These are phyloP conservation scores for Peribolospora kevripleyi DNA, from an alignment of 768 basidiomycete species.

Conservation along the genomic window DNA sequence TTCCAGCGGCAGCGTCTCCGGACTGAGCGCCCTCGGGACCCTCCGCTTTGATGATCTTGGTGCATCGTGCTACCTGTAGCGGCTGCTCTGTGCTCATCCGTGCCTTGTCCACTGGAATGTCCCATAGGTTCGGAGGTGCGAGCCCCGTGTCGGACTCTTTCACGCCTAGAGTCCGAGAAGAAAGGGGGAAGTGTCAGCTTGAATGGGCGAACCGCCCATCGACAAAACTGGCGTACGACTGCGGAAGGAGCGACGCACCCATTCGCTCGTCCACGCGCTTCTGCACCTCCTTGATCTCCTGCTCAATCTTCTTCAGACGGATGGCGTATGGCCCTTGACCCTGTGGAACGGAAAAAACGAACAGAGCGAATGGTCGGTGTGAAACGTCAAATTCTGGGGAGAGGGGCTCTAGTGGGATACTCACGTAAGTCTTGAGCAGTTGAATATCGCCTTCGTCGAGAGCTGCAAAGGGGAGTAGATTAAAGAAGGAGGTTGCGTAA, in stretches of 20 bases:
- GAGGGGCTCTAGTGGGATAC: conserved; percentile 3
- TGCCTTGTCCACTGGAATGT: conserved; percentile 72
- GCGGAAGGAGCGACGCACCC: conserved; percentile 26
- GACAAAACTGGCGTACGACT: neutral
- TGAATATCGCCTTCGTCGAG: conserved; percentile 97
- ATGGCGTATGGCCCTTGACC: conserved; percentile 94
- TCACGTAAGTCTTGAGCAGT: conserved; percentile 90
- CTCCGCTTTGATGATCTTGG: conserved; percentile 64
- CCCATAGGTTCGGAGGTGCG: conserved; percentile 92
- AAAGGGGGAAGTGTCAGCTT: neutral
- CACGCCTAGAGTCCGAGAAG: conserved; percentile 32
- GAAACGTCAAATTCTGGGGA: conserved; percentile 12
- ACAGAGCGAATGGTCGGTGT: neutral
- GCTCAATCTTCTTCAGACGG: conserved; percentile 64
- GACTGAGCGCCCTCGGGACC: neutral
- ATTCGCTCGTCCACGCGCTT: conserved; percentile 91
- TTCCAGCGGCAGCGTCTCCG: conserved; percentile 42
- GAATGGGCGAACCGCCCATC: neutral
- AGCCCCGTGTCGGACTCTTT: conserved; percentile 97
- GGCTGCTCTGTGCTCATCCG: conserved; percentile 83
- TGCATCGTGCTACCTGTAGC: conserved; percentile 88
- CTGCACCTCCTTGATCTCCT: conserved; percentile 84
- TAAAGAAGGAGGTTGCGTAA: neutral
- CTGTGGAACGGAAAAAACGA: conserved; percentile 24
- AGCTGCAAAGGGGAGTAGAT: conserved; percentile 26